These are phyloP conservation scores for Ogataea minuta DNA, from an alignment of 805 yeast species.

Conservation along the genomic window DNA sequence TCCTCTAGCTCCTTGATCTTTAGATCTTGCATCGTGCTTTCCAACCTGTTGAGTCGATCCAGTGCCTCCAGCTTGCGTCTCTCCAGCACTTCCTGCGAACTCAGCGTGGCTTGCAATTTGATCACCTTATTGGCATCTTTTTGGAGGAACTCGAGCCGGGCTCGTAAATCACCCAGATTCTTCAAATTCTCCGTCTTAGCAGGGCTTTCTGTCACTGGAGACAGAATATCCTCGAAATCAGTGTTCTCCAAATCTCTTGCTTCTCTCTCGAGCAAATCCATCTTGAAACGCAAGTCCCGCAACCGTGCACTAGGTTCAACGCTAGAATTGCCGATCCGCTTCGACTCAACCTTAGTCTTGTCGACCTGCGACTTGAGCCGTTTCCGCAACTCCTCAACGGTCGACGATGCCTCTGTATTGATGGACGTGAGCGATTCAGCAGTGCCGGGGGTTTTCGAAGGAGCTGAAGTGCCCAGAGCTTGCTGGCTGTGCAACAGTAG, in stretches of 20 bases:
- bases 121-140: slow-evolving; percentile 74
- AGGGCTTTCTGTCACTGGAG: slow-evolving; percentile 15
- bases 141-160: slow-evolving; percentile 60
- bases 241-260: slow-evolving; percentile 86
- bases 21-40: slow-evolving; percentile 35
- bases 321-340: slow-evolving; percentile 40
- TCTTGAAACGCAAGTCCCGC: slow-evolving; percentile 71
- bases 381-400: slow-evolving; percentile 35
- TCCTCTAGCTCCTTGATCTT: slow-evolving; percentile 21
- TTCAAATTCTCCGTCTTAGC: slow-evolving; percentile 48
- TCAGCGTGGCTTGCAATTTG: slow-evolving; percentile 52
- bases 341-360: slow-evolving; percentile 43
- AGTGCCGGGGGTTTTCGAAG: slow-evolving; percentile 26
- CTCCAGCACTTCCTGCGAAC: slow-evolving; percentile 51
- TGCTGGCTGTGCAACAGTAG: slow-evolving; percentile 54
- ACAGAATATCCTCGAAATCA: slow-evolving; percentile 59
- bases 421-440: slow-evolving; percentile 11
- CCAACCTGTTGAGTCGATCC: slow-evolving; percentile 70
- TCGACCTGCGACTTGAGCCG: slow-evolving; percentile 46
- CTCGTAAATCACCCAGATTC: slow-evolving; percentile 53
- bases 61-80: slow-evolving; percentile 65
- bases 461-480: slow-evolving; percentile 16
- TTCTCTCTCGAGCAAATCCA: slow-evolving; percentile 81
- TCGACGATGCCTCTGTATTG: slow-evolving; percentile 15
- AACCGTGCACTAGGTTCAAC: slow-evolving; percentile 77